phyloP scores from a whole-genome alignment of 495 filamentous ascomycete genomes.

The Niebla homalea region DNA sequence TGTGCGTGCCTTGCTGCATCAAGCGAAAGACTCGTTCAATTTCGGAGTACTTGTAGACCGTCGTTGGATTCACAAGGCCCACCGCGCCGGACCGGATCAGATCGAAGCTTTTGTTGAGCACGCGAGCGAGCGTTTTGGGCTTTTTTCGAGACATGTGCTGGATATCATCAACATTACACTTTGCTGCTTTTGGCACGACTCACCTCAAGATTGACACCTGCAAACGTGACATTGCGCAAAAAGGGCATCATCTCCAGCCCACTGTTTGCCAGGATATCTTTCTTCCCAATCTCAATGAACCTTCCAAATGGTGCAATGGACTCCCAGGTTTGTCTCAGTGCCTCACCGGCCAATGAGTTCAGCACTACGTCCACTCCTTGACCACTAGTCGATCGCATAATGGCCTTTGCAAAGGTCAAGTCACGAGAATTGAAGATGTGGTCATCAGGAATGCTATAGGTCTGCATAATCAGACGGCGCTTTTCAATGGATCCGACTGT shows the following conservation, averaged over 20 bases:
- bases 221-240: background rate
- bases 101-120: background rate
- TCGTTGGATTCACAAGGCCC: conserved; percentile 20
- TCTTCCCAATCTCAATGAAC: conserved; percentile 29
- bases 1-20: conserved; percentile 4
- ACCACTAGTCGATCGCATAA: conserved; percentile 30
- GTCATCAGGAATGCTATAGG: conserved; percentile 26
- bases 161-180: background rate
- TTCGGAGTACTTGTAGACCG: conserved; percentile 25
- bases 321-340: conserved; percentile 27
- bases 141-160: background rate
- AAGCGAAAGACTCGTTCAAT: conserved; percentile 38
- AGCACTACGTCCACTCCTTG: conserved; percentile 44
- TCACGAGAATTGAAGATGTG: conserved; percentile 35
- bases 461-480: conserved; percentile 21
- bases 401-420: conserved; percentile 26
- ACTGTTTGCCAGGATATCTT: conserved; percentile 25
- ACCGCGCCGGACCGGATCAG: conserved; percentile 12
- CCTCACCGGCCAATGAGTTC: conserved; percentile 33
- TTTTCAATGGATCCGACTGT: conserved; percentile 37
- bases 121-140: background rate
- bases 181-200: background rate
- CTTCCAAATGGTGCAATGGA: conserved; percentile 34
- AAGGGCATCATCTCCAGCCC: conserved; percentile 1
- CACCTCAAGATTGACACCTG: conserved; percentile 2